A percentile compares a stretch with the other conserved stretches of the same genome.
Conservation (phyloP, 108 stramenopile genomes). For the Skeletonema menzelii region DNA sequence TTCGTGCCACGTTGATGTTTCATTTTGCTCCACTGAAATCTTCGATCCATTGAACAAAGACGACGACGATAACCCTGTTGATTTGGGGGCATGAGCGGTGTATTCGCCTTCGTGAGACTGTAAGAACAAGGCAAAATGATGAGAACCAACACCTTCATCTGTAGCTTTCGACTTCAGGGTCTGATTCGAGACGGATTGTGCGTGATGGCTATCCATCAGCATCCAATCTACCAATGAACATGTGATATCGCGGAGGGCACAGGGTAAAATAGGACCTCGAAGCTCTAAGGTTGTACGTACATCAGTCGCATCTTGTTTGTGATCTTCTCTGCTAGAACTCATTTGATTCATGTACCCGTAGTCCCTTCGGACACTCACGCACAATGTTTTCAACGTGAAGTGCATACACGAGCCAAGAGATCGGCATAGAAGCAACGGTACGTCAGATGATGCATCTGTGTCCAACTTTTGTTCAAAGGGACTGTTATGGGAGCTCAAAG, state of each 20-base stretch:
- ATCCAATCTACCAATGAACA: conserved; percentile 32
- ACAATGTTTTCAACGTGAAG: conserved; percentile 43
- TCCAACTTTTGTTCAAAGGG: not conserved
- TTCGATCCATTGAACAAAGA: conserved; percentile 32
- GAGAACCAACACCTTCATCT: conserved; percentile 2
- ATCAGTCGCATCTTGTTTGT: conserved; percentile 2
- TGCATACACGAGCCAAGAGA: conserved; percentile 59
- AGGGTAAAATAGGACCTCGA: conserved; percentile 58
- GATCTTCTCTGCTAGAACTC: not conserved
- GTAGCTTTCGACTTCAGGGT: not conserved
- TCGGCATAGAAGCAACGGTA: conserved; percentile 62
- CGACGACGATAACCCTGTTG: conserved; percentile 29
- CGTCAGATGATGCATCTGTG: conserved; percentile 14
- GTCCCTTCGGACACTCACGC: conserved; percentile 33
- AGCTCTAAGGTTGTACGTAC: conserved; percentile 41
- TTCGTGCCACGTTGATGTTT: conserved; percentile 18
- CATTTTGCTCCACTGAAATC: conserved; percentile 10
- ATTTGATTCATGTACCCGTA: conserved; percentile 27
- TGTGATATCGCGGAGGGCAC: conserved; percentile 51
- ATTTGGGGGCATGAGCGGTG: not conserved
- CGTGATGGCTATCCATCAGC: conserved; percentile 9
- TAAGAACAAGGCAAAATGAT: conserved; percentile 33
- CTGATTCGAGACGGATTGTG: not conserved
- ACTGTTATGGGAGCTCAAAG: not conserved
- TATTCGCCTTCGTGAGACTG: conserved; percentile 40